phyloP scores from a whole-genome alignment of 2,329 filamentous ascomycete species.

The Akanthomyces dipterigenus region DNA sequence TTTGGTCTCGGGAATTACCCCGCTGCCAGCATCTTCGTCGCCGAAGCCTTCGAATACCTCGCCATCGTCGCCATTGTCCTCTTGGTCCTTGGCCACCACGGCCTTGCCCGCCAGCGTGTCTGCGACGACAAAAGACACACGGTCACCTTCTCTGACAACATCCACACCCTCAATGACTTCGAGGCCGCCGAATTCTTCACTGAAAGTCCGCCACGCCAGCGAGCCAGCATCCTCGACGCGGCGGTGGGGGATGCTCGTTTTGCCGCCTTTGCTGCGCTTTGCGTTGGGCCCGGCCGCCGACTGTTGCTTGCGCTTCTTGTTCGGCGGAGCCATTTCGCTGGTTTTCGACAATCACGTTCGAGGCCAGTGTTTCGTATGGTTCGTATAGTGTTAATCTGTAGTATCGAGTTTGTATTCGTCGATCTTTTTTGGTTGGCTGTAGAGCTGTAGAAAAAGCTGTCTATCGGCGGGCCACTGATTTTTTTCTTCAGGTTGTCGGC shows the following conservation, averaged over 20 bases:
- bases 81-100: constrained; percentile 11
- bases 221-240: constrained; percentile 37
- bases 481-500: constrained; percentile 2
- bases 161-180: constrained; percentile 91
- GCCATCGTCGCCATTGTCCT: constrained; percentile 46
- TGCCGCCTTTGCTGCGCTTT: constrained; percentile 27
- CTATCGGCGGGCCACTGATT: not conserved
- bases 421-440: not conserved
- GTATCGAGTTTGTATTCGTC: not conserved
- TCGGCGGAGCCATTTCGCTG: constrained; percentile 25
- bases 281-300: constrained; percentile 24
- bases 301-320: constrained; percentile 34
- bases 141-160: constrained; percentile 60
- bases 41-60: constrained; percentile 62
- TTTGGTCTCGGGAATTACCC: not conserved
- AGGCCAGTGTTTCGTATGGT: not conserved
- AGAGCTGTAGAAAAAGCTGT: not conserved
- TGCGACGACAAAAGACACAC: constrained; percentile 48
- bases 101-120: constrained; percentile 14
- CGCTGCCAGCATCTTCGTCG: constrained; percentile 32
- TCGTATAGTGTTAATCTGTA: not conserved
- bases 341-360: not conserved
- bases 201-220: constrained; percentile 64
- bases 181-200: constrained; percentile 87
- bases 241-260: constrained; percentile 22